phyloP scores from a whole-genome alignment of 371 early-diverging fungal species.

The Thermomucor indicae-seudaticae region DNA sequence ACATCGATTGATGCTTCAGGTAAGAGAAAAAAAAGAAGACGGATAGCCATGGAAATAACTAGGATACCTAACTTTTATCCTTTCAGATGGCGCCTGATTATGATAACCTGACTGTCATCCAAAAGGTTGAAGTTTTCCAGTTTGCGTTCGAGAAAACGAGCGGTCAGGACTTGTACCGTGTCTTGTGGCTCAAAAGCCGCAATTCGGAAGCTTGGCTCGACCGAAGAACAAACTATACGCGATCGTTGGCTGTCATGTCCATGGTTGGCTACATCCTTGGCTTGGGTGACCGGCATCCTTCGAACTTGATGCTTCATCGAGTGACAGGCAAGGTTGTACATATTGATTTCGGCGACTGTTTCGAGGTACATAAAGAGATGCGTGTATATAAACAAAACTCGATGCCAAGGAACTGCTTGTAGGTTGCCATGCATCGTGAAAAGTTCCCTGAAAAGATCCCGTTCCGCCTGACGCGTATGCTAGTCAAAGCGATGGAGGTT shows the following conservation, averaged over 20 bases:
- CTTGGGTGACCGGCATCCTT: constrained; percentile 97
- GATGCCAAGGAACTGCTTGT: background rate
- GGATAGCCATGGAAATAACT: background rate
- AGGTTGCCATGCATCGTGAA: constrained; percentile 94
- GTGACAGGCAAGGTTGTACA: constrained; percentile 96
- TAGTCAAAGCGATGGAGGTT: constrained; percentile 97
- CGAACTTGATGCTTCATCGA: constrained; percentile 95
- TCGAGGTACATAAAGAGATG: constrained; percentile 70
- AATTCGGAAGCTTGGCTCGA: constrained; percentile 97
- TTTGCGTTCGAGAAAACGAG: constrained; percentile 91
- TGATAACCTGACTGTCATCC: constrained; percentile 85
- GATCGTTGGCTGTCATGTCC: constrained; percentile 96
- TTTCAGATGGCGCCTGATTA: constrained; percentile 90
- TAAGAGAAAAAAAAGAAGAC: too few species aligned
- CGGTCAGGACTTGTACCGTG: constrained; percentile 93
- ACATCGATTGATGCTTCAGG: constrained; percentile 87
- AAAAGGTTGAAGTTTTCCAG: constrained; percentile 97
- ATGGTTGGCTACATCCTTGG: constrained; percentile 99
- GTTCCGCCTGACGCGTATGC: constrained; percentile 98
- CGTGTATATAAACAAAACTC: background rate
- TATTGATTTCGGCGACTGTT: constrained; percentile 99
- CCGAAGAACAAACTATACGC: constrained; percentile 93
- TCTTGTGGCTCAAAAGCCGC: constrained; percentile 94
- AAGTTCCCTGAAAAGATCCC: constrained; percentile 98
- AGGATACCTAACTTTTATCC: background rate